Evolutionary conservation across 805 yeast species (phyloP).

Genomic region (Pichia deserticola): DNA sequence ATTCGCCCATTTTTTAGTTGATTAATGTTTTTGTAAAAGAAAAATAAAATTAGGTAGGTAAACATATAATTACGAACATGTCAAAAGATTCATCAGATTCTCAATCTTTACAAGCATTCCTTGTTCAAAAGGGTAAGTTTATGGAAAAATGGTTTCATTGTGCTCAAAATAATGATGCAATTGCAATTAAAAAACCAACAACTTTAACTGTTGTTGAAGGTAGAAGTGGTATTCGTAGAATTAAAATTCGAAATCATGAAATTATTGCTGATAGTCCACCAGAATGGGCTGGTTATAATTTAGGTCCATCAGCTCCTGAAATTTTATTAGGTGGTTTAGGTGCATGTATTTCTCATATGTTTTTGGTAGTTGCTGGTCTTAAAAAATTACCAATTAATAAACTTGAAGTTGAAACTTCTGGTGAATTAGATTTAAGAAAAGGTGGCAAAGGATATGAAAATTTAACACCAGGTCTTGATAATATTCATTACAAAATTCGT

Average conservation of each 20-base stretch:
- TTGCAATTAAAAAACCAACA: constrained; percentile 5
- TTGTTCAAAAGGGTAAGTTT: constrained; percentile 1
- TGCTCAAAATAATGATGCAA: neutral
- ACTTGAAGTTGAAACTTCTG: constrained; percentile 6
- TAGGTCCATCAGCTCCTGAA: constrained; percentile 8
- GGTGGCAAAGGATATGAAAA: constrained; percentile 2
- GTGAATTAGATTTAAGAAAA: constrained; percentile 3
- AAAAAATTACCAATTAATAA: constrained; percentile 1
- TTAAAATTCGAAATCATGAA: constrained; percentile 3
- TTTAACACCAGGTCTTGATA: constrained; percentile 4
- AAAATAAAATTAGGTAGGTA: too few species aligned
- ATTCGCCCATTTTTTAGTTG: too few species aligned
- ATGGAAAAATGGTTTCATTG: constrained; percentile 3
- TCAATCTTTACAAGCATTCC: constrained; percentile 24
- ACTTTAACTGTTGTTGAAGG: constrained; percentile 4
- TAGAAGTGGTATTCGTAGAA: constrained; percentile 6
- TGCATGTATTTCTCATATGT: constrained; percentile 7
- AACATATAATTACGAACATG: too few species aligned
- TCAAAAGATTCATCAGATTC: constrained; percentile 27
- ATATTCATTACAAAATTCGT: constrained; percentile 2
- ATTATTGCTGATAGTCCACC: constrained; percentile 5
- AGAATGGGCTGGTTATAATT: constrained; percentile 6
- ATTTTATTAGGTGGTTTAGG: constrained; percentile 3
- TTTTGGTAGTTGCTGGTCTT: constrained; percentile 6
- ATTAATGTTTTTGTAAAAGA: too few species aligned